Evolutionary conservation across 768 basidiomycete genomes (phyloP), one percentile per base, ranked within the genome.

Genomic region (Suillus weaverae): DNA sequence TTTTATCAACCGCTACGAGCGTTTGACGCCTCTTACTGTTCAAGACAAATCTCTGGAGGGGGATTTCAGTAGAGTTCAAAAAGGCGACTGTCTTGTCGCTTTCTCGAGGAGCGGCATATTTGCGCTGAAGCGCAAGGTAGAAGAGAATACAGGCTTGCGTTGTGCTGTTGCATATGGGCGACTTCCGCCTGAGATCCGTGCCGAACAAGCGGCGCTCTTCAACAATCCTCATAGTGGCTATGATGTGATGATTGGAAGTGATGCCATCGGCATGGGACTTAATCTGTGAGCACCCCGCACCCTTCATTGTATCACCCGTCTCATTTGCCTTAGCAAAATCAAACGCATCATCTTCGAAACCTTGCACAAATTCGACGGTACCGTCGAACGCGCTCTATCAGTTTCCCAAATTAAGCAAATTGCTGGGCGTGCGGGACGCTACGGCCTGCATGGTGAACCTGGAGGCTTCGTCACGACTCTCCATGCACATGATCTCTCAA

Each of bases 191-290:
- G 96, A 99, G 74, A 86, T 94, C 61, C 82, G 95, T 39, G 94
- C 89, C 65, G 92, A 95, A 71, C 97, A 99, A 74, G 97, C 97
- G 1, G 86, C 87, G 11, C 82, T 94, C 39, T 99, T 99, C 83
- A 99, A 99, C 70, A 86, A 93, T 65, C 87, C 87, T 0, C 72
- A 85, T 48, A 92, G 89, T n/a, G 89, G 87, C 2, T 92, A 91
- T 70, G 92, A 97, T 69, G 89, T 99, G 2, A 83, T 99, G 48
- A 86, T 99, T 20, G 97, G 94, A 2, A 95, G 92, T 70, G 97
- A 99, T 71, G 95, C 95, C 0, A 89, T 98, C 57, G 95, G 97
- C 2, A 96, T 99, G 95, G 97, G 97, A 0, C 83, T 99, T 26
- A 99, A 99, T 73, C 78, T 99, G 97, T 98, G 74, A 51, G 91